phyloP scores from a whole-genome alignment of 345 rosid species.

The Excoecaria agallocha region DNA sequence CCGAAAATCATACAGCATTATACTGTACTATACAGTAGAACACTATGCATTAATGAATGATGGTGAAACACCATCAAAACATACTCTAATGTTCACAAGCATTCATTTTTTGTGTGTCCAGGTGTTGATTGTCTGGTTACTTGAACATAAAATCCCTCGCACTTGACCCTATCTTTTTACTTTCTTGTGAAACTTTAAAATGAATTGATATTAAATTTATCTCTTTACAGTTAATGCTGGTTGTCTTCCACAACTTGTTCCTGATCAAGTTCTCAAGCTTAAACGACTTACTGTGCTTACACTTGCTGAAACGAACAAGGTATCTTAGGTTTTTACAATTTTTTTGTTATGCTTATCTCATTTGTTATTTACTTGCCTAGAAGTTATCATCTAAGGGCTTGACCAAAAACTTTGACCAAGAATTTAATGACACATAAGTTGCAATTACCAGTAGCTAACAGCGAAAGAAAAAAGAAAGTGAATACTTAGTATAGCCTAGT shows the following conservation, averaged over 20 bases:
- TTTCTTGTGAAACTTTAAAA: not conserved
- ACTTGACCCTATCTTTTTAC: not conserved
- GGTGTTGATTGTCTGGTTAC: not conserved
- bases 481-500: not conserved
- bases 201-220: slow-evolving; percentile 17
- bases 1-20: no score
- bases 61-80: no score
- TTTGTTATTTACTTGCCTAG: not conserved
- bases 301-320: slow-evolving; percentile 89
- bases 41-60: no score
- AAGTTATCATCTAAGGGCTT: not conserved
- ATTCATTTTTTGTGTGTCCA: not conserved
- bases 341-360: not conserved
- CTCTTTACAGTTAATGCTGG: slow-evolving; percentile 51
- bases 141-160: not conserved
- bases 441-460: not conserved
- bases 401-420: not conserved
- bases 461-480: not conserved
- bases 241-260: slow-evolving; percentile 55
- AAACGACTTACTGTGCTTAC: slow-evolving; percentile 96
- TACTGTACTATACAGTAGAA: no score
- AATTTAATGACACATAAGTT: not conserved
- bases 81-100: not conserved
- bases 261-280: slow-evolving; percentile 83
- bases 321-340: slow-evolving; percentile 11